Base-by-base conservation (phyloP, 1,139 yeast species). In the Nematodospora anomalae region DNA sequence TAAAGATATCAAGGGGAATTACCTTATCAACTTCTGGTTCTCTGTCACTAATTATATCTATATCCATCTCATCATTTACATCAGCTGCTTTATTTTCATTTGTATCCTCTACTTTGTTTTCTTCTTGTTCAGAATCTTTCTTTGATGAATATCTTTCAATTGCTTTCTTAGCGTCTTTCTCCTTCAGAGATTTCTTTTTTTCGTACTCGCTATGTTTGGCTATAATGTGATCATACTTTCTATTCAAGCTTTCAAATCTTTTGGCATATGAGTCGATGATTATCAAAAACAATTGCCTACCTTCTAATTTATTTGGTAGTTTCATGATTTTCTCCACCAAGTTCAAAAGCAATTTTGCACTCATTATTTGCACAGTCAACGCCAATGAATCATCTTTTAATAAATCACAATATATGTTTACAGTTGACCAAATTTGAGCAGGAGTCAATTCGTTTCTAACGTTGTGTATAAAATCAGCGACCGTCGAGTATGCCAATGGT, bases 391-490 rank as follows among this genome's bases (percentile, higher is more conserved):
- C 82, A 54, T 92, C 97, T 49, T 84, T 85, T 46, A 94, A 68
- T 49, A 88, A 80, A 27, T 75, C 79, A 52, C 96, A 85, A 55
- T 88, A 94, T 38, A 88, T 85, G 32, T 73, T 75, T 3, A 94
- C 95, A 0, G 96, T 87, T 40, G 85, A 83, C 83, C 95, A 83
- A 8, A 92, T 85, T 55, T 89, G 97, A 26, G 78, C 79, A 1
- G 94, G 79, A 1, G 87, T 81, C 40, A 94, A 69, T 46, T 90
- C 96, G 39, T 82, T 79, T 50, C 97, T 79, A 2, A 92, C 95
- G 51, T 87, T 89, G 52, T 92, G 97, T 37, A 94, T 85, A 52
- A 94, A 82, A 57, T 94, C 99, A 0, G 98, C 98, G 37, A 92
- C 94, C 5, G 95, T 89, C 26, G 96, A 86, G 57, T 90, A 92